Evolutionary conservation across 75 land plant genomes (phyloP).

Genomic region (Cupressus sempervirens): DNA sequence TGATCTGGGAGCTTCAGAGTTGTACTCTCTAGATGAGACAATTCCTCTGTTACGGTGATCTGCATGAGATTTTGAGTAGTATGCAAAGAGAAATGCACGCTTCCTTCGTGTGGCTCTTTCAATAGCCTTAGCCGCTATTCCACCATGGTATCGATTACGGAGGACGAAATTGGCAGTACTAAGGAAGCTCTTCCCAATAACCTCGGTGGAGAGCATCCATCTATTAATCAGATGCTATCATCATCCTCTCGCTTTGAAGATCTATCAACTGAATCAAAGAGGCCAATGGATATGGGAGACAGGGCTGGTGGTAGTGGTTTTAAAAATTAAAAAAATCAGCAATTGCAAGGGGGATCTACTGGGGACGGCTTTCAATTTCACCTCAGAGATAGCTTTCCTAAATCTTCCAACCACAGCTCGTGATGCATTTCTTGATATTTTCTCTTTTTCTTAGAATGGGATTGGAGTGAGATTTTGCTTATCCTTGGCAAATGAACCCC

Average conservation of each 20-base stretch:
- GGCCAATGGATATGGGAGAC: slow-evolving; percentile 28
- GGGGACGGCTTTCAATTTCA: too few relatives aligned
- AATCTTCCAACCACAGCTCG: too few relatives aligned
- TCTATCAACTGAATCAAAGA: background rate
- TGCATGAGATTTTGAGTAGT: slow-evolving; percentile 43
- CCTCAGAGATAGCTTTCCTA: too few relatives aligned
- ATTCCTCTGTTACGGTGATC: slow-evolving; percentile 43
- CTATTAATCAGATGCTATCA: slow-evolving; percentile 15
- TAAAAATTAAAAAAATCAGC: slow-evolving; percentile 12
- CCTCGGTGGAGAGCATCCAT: slow-evolving; percentile 21
- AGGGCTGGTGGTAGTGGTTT: slow-evolving; percentile 31
- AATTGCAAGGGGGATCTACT: slow-evolving; percentile 26
- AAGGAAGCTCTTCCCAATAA: slow-evolving; percentile 1
- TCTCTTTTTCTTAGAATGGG: too few relatives aligned
- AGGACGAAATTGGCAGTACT: background rate
- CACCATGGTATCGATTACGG: slow-evolving; percentile 12
- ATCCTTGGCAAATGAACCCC: background rate
- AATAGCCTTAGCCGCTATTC: slow-evolving; percentile 48
- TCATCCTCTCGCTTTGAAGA: slow-evolving; percentile 16
- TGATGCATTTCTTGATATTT: too few relatives aligned
- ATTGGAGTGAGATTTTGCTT: too few relatives aligned
- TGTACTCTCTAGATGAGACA: slow-evolving; percentile 64
- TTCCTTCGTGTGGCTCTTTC: slow-evolving; percentile 94
- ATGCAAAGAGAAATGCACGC: slow-evolving; percentile 78
- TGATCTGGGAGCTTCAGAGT: slow-evolving; percentile 72